These are phyloP conservation scores for Haplosporangium sp. DNA, from an alignment of 371 early-diverging fungal genomes.

Conservation along the genomic window DNA sequence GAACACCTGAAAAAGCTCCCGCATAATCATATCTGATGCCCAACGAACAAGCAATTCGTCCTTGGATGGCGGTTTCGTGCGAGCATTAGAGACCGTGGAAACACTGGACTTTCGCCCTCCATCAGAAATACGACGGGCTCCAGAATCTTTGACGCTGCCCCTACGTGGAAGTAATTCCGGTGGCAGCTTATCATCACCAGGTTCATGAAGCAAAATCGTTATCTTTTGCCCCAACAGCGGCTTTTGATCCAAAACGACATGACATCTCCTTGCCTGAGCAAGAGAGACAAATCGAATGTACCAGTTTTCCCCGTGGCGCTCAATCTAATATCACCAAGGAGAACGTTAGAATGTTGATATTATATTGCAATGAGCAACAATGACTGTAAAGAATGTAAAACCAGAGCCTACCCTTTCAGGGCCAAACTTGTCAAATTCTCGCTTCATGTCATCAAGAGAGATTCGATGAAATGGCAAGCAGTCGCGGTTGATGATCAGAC, in stretches of 20 bases:
- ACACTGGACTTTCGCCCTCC: conserved; percentile 19
- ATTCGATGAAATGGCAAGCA: conserved; percentile 66
- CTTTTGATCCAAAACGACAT: conserved; percentile 59
- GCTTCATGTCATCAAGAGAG: conserved; percentile 59
- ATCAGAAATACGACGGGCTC: conserved; percentile 36
- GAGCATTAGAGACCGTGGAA: conserved; percentile 9
- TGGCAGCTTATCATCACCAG: conserved; percentile 51
- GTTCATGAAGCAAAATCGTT: conserved; percentile 56
- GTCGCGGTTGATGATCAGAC: conserved; percentile 63
- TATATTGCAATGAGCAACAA: no score
- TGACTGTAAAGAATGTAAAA: conserved; percentile 7
- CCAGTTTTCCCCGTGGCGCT: conserved; percentile 70
- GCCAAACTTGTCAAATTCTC: conserved; percentile 53
- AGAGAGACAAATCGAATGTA: conserved; percentile 66
- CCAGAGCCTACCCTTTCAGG: conserved; percentile 55
- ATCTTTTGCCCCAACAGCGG: conserved; percentile 61
- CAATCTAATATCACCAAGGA: conserved; percentile 49
- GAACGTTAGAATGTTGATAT: background rate
- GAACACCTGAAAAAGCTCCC: conserved; percentile 68
- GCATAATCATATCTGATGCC: conserved; percentile 58
- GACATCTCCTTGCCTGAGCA: conserved; percentile 62
- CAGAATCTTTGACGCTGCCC: conserved; percentile 23
- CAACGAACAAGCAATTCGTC: conserved; percentile 49
- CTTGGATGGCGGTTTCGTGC: conserved; percentile 34
- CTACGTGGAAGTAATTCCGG: conserved; percentile 39